A percentile compares a stretch with the other conserved stretches of the same genome.
Conservation (phyloP, 805 yeast species). For the Teunomyces gatunensis region DNA sequence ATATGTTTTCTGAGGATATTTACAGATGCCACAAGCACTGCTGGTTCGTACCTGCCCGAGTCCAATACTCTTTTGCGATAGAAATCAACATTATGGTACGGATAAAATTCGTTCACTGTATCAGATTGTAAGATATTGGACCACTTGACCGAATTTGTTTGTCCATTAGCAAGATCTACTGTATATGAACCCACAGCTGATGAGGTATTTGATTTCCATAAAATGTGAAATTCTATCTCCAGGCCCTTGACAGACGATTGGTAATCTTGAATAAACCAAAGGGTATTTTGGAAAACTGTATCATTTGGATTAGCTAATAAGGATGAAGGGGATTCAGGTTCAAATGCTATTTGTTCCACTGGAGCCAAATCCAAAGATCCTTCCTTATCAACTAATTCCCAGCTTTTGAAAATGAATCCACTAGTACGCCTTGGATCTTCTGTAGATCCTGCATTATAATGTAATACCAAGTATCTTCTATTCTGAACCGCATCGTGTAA, state of each 20-base stretch:
- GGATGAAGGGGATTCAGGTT: slow-evolving; percentile 16
- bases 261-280: slow-evolving; percentile 49
- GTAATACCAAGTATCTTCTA: slow-evolving; percentile 15
- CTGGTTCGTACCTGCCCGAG: slow-evolving; percentile 46
- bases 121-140: slow-evolving; percentile 13
- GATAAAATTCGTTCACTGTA: slow-evolving; percentile 18
- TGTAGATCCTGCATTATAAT: slow-evolving; percentile 14
- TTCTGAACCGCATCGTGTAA: slow-evolving; percentile 5
- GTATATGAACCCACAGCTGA: slow-evolving; percentile 26
- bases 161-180: slow-evolving; percentile 13
- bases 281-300: slow-evolving; percentile 6
- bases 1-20: slow-evolving; percentile 48
- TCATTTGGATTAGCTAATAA: slow-evolving; percentile 1
- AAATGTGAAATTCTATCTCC: slow-evolving; percentile 26
- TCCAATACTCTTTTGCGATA: slow-evolving; percentile 49
- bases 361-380: slow-evolving; percentile 8
- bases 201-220: slow-evolving; percentile 66
- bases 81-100: slow-evolving; percentile 31
- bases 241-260: slow-evolving; percentile 1
- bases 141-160: slow-evolving; percentile 11
- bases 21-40: slow-evolving; percentile 52
- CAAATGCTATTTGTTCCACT: slow-evolving; percentile 16
- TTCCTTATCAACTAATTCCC: slow-evolving; percentile 17
- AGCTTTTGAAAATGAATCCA: slow-evolving; percentile 21
- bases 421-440: slow-evolving; percentile 3